Percentiles rank a stretch among this genome's conserved stretches.
Conservation (phyloP, 176 grass and related monocot species). For the Lolium multiflorum region DNA sequence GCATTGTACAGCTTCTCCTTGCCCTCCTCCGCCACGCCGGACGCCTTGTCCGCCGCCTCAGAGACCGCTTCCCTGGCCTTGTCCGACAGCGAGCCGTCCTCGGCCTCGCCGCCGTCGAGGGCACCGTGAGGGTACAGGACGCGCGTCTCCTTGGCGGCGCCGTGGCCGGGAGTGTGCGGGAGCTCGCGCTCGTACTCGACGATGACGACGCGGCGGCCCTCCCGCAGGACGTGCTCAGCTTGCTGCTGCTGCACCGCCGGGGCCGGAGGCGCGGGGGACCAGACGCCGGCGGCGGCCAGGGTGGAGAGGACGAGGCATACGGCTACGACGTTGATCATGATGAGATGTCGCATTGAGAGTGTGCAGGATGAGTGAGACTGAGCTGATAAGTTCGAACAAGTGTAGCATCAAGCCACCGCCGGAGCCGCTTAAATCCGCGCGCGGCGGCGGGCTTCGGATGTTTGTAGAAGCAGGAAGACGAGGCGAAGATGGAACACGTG, state of each 20-base stretch:
- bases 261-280: conserved; percentile 52
- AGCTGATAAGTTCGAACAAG: neutral
- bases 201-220: conserved; percentile 78
- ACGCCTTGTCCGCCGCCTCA: conserved; percentile 26
- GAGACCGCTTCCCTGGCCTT: conserved; percentile 16
- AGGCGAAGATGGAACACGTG: neutral
- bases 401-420: neutral
- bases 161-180: conserved; percentile 18
- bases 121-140: neutral
- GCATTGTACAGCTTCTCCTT: conserved; percentile 48
- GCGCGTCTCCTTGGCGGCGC: conserved; percentile 32
- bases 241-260: neutral
- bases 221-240: conserved; percentile 45
- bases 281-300: conserved; percentile 62
- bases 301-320: conserved; percentile 73
- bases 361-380: neutral
- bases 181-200: conserved; percentile 85
- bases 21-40: conserved; percentile 30
- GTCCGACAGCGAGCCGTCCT: neutral
- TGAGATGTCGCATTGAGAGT: conserved; percentile 12
- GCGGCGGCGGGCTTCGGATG: conserved; percentile 7
- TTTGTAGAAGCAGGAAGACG: conserved; percentile 31
- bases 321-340: conserved; percentile 81
- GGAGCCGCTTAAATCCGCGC: conserved; percentile 32
- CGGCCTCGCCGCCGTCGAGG: conserved; percentile 37